These are phyloP conservation scores for Leptographium galeiforme DNA, from an alignment of 2,329 filamentous ascomycete species.

Conservation along the genomic window DNA sequence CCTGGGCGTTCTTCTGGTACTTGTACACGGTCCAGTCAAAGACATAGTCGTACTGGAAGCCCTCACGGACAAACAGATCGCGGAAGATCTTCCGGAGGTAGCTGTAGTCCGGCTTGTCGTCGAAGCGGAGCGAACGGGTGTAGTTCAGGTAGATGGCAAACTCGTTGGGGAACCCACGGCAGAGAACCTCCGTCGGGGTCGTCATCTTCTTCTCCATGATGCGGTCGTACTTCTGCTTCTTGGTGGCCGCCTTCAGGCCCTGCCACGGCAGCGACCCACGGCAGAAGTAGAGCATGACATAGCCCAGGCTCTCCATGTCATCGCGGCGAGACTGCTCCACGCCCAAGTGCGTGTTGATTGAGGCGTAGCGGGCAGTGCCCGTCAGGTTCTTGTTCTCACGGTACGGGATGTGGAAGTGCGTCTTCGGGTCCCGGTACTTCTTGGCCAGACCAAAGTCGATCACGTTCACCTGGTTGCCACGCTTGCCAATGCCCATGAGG, in stretches of 20 bases:
- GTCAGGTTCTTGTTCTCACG: slow-evolving; percentile 99
- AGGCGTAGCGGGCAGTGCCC: slow-evolving; percentile 94
- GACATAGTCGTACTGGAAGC: slow-evolving; percentile 99
- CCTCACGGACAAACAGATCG: slow-evolving; percentile 94
- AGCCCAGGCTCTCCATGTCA: slow-evolving; percentile 97
- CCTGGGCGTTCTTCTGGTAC: slow-evolving; percentile 98
- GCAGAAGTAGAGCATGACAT: slow-evolving; percentile 99
- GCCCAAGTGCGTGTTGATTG: slow-evolving; percentile 96
- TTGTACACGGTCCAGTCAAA: slow-evolving; percentile 99
- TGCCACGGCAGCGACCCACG: slow-evolving; percentile 98
- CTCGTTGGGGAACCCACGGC: slow-evolving; percentile 97
- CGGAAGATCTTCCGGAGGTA: slow-evolving; percentile 99
- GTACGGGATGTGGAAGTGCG: slow-evolving; percentile 98
- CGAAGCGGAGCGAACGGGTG: slow-evolving; percentile 93
- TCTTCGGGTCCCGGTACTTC: slow-evolving; percentile 99
- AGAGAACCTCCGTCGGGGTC: slow-evolving; percentile 93
- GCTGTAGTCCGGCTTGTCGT: slow-evolving; percentile 99
- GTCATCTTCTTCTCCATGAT: slow-evolving; percentile 99
- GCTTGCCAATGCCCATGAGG: slow-evolving; percentile 97
- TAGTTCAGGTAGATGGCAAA: slow-evolving; percentile 99
- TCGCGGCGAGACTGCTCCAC: slow-evolving; percentile 98
- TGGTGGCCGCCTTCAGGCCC: slow-evolving; percentile 93
- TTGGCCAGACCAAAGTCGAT: slow-evolving; percentile 98
- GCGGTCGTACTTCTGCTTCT: slow-evolving; percentile 99
- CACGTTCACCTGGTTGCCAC: slow-evolving; percentile 97